A percentile compares a stretch with the other conserved stretches of the same genome.
Conservation (phyloP, 2,329 filamentous ascomycete genomes). For the Aureobasidium sp. region DNA sequence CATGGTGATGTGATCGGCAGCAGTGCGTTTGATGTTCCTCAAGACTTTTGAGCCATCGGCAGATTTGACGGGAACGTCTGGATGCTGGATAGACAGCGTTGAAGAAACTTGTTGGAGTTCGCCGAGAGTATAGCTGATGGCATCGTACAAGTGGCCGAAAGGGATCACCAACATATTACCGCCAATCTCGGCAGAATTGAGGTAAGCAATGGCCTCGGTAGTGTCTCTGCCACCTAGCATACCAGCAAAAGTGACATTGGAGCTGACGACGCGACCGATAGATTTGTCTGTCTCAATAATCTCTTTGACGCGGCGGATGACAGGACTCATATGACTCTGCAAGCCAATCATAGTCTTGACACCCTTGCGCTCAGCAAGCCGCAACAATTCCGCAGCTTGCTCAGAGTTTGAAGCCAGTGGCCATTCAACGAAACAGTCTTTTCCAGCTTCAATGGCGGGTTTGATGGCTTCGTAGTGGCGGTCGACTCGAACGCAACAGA, state of each 20-base stretch:
- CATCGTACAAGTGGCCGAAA: slow-evolving; percentile 39
- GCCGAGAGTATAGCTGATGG: slow-evolving; percentile 21
- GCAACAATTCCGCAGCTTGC: slow-evolving; percentile 39
- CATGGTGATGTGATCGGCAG: slow-evolving; percentile 40
- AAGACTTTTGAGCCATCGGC: slow-evolving; percentile 25
- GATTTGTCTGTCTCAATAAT: slow-evolving; percentile 35
- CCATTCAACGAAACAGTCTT: slow-evolving; percentile 47
- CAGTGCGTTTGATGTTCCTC: slow-evolving; percentile 33
- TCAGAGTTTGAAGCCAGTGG: slow-evolving; percentile 37
- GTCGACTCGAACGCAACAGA: slow-evolving; percentile 39
- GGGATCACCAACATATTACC: slow-evolving; percentile 38
- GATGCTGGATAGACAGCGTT: slow-evolving; percentile 42
- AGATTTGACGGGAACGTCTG: slow-evolving; percentile 33
- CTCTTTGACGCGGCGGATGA: slow-evolving; percentile 36
- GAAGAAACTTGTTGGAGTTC: slow-evolving; percentile 32
- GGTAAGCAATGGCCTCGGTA: slow-evolving; percentile 37
- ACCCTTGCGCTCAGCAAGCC: slow-evolving; percentile 35
- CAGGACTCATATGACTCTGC: slow-evolving; percentile 39
- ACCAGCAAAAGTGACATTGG: slow-evolving; percentile 28
- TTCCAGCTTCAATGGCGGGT: slow-evolving; percentile 39
- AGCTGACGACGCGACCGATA: slow-evolving; percentile 39
- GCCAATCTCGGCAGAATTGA: slow-evolving; percentile 40
- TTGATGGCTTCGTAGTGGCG: slow-evolving; percentile 37
- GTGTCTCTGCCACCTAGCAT: slow-evolving; percentile 22
- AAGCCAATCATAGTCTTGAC: slow-evolving; percentile 42